phyloP scores from a whole-genome alignment of 495 filamentous ascomycete species.

The Penicillium flavigenum region DNA sequence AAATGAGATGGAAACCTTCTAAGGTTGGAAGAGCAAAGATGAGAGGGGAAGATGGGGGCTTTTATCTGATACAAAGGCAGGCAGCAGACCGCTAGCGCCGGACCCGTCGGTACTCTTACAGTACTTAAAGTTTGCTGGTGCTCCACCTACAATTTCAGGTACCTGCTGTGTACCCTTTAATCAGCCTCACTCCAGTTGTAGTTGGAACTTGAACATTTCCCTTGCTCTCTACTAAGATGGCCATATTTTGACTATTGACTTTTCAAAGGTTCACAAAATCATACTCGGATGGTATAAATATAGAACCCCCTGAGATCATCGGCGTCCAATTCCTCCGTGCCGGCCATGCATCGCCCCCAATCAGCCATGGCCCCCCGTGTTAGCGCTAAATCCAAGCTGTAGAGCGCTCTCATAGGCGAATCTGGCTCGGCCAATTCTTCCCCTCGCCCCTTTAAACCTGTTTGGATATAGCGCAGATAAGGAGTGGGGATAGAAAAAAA shows the following conservation, averaged over 20 bases:
- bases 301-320: constrained; percentile 10
- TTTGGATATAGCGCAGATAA: neutral
- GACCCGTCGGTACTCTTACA: constrained; percentile 3
- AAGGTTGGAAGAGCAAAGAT: neutral
- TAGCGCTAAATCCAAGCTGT: neutral
- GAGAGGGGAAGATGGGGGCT: constrained; percentile 4
- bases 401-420: constrained; percentile 3
- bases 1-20: neutral
- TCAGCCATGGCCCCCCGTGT: constrained; percentile 2
- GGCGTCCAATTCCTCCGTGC: neutral
- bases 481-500: neutral
- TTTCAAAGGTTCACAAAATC: neutral
- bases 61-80: constrained; percentile 16
- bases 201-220: neutral
- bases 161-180: neutral
- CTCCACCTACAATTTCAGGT: neutral
- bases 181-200: neutral
- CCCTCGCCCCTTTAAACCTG: neutral
- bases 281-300: neutral
- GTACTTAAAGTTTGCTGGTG: constrained; percentile 1
- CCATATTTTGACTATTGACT: neutral
- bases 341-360: constrained; percentile 1
- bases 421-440: constrained; percentile 1
- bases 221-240: neutral
- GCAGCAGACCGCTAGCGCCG: constrained; percentile 15